phyloP scores from a whole-genome alignment of 305 asterid species.

The Lippia alba region DNA sequence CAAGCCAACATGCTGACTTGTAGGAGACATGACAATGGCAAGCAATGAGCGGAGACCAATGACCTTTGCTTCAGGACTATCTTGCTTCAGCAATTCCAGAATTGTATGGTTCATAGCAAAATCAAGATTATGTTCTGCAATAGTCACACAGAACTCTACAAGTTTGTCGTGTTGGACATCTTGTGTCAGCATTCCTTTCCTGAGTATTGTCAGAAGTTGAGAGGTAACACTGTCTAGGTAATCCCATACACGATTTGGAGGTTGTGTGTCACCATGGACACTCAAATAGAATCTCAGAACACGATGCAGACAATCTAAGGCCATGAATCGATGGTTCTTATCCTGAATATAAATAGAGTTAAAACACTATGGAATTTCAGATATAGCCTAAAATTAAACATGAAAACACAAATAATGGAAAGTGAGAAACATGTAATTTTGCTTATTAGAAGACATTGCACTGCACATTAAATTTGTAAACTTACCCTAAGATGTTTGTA shows the following conservation, averaged over 20 bases:
- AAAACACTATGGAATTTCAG: constrained; percentile 24
- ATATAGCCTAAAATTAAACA: not conserved
- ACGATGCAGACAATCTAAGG: constrained; percentile 96
- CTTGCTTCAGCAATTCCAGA: constrained; percentile 95
- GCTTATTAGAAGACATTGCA: constrained; percentile 22
- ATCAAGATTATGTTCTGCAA: constrained; percentile 99
- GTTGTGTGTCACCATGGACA: constrained; percentile 93
- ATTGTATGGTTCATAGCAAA: constrained; percentile 96
- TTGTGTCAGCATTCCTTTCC: constrained; percentile 97
- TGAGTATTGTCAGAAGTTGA: constrained; percentile 89
- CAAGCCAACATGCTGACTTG: constrained; percentile 92
- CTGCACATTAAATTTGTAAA: constrained; percentile 33
- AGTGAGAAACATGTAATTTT: constrained; percentile 13
- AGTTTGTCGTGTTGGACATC: constrained; percentile 99
- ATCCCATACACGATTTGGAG: constrained; percentile 96
- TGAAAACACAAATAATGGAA: constrained; percentile 3
- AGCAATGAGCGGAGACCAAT: constrained; percentile 99
- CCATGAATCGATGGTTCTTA: constrained; percentile 99
- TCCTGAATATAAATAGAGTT: constrained; percentile 62
- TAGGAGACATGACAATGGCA: constrained; percentile 97
- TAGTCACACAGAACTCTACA: constrained; percentile 95
- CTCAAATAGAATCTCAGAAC: constrained; percentile 94
- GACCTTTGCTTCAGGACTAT: constrained; percentile 97
- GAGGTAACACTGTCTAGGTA: constrained; percentile 98
- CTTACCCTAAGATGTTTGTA: constrained; percentile 96